Evolutionary conservation across 2,329 filamentous ascomycete species (phyloP).

Genomic region (Cryphonectria parasitica): DNA sequence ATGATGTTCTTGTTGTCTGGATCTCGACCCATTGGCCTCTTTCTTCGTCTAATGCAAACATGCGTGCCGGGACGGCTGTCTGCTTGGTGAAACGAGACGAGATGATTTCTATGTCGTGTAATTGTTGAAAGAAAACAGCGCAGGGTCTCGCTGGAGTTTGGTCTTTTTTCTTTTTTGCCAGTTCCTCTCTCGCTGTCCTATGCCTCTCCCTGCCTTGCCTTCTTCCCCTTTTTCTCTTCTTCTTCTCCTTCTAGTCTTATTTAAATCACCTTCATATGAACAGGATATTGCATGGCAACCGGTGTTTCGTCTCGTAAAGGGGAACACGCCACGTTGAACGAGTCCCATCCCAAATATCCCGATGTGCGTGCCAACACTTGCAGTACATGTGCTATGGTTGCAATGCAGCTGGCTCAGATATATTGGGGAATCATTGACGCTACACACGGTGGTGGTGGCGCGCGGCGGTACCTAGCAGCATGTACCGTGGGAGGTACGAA

Average conservation of each 20-base stretch:
- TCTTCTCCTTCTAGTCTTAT: too few relatives aligned
- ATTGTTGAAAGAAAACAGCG: too few relatives aligned
- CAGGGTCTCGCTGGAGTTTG: neutral
- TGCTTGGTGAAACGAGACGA: neutral
- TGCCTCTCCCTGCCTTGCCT: neutral
- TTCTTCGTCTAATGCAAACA: slow-evolving; percentile 1
- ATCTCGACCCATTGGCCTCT: neutral
- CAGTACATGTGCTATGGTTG: neutral
- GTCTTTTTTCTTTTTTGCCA: neutral
- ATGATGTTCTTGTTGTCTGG: neutral
- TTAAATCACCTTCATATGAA: rapidly evolving
- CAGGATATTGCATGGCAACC: neutral
- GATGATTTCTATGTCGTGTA: neutral
- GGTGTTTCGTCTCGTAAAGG: neutral
- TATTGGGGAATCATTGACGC: neutral
- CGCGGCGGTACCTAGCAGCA: too few relatives aligned
- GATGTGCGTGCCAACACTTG: neutral
- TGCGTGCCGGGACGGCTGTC: neutral
- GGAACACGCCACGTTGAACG: neutral
- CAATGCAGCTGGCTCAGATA: neutral
- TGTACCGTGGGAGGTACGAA: neutral
- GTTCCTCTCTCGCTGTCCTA: too few relatives aligned
- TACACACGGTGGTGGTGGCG: neutral
- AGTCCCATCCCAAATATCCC: neutral
- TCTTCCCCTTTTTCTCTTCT: neutral